Evolutionary conservation across 2,329 filamentous ascomycete species (phyloP).

Genomic region (Mollisia scopiformis): DNA sequence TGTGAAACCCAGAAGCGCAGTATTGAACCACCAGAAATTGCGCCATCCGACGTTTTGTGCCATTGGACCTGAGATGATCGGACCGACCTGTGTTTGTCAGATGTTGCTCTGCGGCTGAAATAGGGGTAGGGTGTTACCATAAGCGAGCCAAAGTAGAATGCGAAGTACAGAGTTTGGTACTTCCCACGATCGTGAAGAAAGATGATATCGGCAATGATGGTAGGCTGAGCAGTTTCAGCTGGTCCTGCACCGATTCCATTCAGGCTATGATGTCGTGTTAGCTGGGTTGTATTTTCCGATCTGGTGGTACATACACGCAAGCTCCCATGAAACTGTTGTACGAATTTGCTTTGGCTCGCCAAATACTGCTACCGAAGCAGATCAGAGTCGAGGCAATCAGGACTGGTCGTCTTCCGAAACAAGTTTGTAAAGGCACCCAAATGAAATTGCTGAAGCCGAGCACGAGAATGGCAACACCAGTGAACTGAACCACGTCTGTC

Average conservation of each 20-base stretch:
- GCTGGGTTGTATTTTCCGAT: neutral
- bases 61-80: slow-evolving; percentile 64
- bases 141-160: slow-evolving; percentile 62
- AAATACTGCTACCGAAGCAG: slow-evolving; percentile 48
- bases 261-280: slow-evolving; percentile 37
- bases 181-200: slow-evolving; percentile 68
- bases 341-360: slow-evolving; percentile 57
- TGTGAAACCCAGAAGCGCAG: slow-evolving; percentile 52
- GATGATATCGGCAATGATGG: slow-evolving; percentile 66
- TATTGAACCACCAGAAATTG: slow-evolving; percentile 69
- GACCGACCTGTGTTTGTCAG: slow-evolving; percentile 44
- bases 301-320: slow-evolving; percentile 42
- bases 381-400: slow-evolving; percentile 48
- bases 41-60: slow-evolving; percentile 59
- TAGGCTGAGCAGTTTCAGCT: slow-evolving; percentile 63
- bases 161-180: slow-evolving; percentile 57
- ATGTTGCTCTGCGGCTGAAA: slow-evolving; percentile 14
- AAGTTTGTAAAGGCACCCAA: slow-evolving; percentile 51
- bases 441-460: slow-evolving; percentile 55
- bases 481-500: slow-evolving; percentile 53
- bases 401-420: slow-evolving; percentile 50
- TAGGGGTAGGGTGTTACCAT: slow-evolving; percentile 49
- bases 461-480: slow-evolving; percentile 49
- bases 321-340: slow-evolving; percentile 68
- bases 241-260: slow-evolving; percentile 66